phyloP scores from a whole-genome alignment of 192 early-diverging fungal species.

The Spinellus fusiger region DNA sequence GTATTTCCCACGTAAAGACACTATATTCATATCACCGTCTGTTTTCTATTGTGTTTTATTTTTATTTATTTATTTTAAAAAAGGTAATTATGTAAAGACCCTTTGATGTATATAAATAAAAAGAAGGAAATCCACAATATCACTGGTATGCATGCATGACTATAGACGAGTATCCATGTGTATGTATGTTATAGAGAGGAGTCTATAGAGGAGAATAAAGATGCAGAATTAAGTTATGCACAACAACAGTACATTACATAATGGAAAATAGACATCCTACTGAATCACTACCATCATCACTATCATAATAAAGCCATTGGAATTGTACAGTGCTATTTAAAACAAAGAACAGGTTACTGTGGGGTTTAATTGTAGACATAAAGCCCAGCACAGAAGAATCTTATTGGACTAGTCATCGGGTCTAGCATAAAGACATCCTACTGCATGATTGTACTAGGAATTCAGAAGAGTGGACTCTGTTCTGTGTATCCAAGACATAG shows the following conservation, averaged over 20 bases:
- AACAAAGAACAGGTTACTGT: no score
- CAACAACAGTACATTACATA: not conserved
- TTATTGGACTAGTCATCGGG: no score
- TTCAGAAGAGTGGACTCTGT: not conserved
- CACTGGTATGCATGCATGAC: no score
- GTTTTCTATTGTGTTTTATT: not conserved
- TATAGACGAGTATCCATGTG: no score
- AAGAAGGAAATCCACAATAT: no score
- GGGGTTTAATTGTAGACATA: not conserved
- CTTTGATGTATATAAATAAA: no score
- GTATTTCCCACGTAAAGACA: not conserved
- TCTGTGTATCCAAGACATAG: not conserved
- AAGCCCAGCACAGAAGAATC: not conserved
- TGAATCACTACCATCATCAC: not conserved
- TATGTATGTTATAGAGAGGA: no score
- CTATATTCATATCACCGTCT: not conserved
- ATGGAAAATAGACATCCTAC: not conserved
- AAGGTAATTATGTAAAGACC: no score
- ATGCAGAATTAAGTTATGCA: not conserved
- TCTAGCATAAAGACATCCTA: no score
- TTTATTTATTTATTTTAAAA: no score
- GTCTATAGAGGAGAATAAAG: no score
- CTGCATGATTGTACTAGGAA: no score
- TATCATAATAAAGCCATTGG: not conserved
- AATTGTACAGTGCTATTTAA: not conserved